A percentile compares a stretch with the other conserved stretches of the same genome.
phyloP scores from a whole-genome alignment of 495 filamentous ascomycete species.

The Polyplosphaeria fusca region DNA sequence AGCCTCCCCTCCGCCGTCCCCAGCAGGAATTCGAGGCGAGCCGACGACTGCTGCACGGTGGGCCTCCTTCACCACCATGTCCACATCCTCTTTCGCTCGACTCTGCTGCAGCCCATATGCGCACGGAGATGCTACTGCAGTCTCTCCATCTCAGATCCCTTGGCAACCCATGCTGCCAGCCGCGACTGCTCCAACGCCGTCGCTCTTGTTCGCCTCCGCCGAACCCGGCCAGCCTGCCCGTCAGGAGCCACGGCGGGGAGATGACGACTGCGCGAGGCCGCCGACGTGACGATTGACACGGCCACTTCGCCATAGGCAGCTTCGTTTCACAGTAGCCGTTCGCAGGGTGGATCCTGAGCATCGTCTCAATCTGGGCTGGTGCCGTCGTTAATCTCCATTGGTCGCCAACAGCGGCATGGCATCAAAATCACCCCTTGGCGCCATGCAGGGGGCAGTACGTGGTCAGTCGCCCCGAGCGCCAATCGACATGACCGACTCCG shows the following conservation, averaged over 20 bases:
- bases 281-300: conserved; percentile 6
- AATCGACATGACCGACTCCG: neutral
- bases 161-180: conserved; percentile 5
- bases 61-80: neutral
- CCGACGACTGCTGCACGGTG: neutral
- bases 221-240: neutral
- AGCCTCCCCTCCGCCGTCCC: conserved; percentile 4
- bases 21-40: neutral
- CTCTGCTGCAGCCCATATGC: conserved; percentile 4
- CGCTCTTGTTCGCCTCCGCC: neutral
- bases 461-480: neutral
- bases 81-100: conserved; percentile 8
- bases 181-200: too few species aligned
- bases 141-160: conserved; percentile 21
- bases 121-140: conserved; percentile 19
- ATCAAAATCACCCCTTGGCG: conserved; percentile 3
- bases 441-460: conserved; percentile 8
- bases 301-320: conserved; percentile 13
- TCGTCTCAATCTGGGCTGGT: neutral
- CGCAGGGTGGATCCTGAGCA: conserved; percentile 3
- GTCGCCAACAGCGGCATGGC: conserved; percentile 12
- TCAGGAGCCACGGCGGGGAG: neutral
- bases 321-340: conserved; percentile 20
- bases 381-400: conserved; percentile 1
- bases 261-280: neutral